Evolutionary conservation across 805 yeast genomes (phyloP).

Genomic region (Yamadazyma tumulicola): DNA sequence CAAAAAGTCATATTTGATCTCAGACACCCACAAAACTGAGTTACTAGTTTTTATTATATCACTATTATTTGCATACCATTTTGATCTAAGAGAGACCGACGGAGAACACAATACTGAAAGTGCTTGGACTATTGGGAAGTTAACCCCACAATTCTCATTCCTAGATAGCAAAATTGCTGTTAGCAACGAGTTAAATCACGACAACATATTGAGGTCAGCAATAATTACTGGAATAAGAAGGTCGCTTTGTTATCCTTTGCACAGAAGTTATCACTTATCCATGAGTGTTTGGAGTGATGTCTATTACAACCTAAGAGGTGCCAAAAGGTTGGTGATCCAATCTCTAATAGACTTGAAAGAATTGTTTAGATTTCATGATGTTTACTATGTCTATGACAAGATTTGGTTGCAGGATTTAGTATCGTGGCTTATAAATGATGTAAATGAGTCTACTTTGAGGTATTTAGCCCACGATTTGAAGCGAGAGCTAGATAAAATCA

Average conservation of each 20-base stretch:
- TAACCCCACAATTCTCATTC: slow-evolving; percentile 72
- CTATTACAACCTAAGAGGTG: slow-evolving; percentile 58
- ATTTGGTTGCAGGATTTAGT: slow-evolving; percentile 74
- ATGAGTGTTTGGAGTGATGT: slow-evolving; percentile 73
- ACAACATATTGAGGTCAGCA: slow-evolving; percentile 46
- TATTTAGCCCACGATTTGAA: slow-evolving; percentile 64
- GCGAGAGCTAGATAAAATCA: slow-evolving; percentile 35
- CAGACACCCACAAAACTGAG: slow-evolving; percentile 45
- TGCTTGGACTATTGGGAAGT: slow-evolving; percentile 90
- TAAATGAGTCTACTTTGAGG: slow-evolving; percentile 57
- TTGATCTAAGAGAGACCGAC: slow-evolving; percentile 71
- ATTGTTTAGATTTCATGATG: slow-evolving; percentile 76
- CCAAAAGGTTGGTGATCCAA: slow-evolving; percentile 63
- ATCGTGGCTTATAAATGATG: slow-evolving; percentile 66
- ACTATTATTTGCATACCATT: slow-evolving; percentile 67
- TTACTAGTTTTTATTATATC: slow-evolving; percentile 62
- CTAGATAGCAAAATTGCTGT: slow-evolving; percentile 58
- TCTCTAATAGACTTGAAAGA: slow-evolving; percentile 61
- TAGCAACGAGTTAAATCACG: slow-evolving; percentile 12
- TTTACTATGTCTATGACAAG: slow-evolving; percentile 79
- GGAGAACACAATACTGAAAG: slow-evolving; percentile 77
- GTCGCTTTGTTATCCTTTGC: slow-evolving; percentile 75
- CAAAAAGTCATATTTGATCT: slow-evolving; percentile 53
- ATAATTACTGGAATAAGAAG: slow-evolving; percentile 66
- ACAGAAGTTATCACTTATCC: slow-evolving; percentile 63